Base-by-base conservation (phyloP, 163 green algal species). In the Scenedesmus sp. region DNA sequence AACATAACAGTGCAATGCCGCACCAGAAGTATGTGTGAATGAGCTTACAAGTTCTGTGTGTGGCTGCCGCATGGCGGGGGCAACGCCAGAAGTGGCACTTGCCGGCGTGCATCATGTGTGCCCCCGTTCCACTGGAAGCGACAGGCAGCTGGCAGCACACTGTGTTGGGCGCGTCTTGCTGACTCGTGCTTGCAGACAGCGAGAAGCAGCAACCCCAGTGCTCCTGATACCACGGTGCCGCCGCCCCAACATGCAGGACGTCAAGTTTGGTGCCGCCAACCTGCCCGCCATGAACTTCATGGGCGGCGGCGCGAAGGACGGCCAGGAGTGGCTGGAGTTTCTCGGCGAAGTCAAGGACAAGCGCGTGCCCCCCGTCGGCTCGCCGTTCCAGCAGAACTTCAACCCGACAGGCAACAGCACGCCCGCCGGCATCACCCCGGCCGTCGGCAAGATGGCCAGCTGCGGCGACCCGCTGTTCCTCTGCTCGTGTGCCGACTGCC, bases 401-500 rank as follows among this genome's bases (percentile, higher is more conserved):
- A 92, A 92, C 72, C 83, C 83, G 3, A 37, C 13, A 24, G 68
- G 68, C 12, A 51, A 40, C 20, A 61, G 16, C 76, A 81, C 70
- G 90, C 93, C 94, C 0, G 4, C 40, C 0, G 93, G 89, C 16
- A 93, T 98, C 88, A n/a, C 78, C 0, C 80, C 95, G 0, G 88
- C 97, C 20, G 87, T 94, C 61, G 86, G 83, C 33, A 90, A 40
- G 59, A 56, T 97, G 30, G 81, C 92, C 4, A 53, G 89, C 0
- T 99, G 97, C 93, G 95, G 94, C 1, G 96, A 97, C 56, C 86
- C 94, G 26, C 88, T 94, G 3, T 93, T 98, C 49, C 88, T 91
- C 26, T 99, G 97, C 95, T 98, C 96, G 42, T 99, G 97, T 93
- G 94, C 94, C 0, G 97, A 99, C 94, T 99, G 97, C 93, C 97